Conservation (phyloP, 2,329 filamentous ascomycete species). For the Penicillium sp. region DNA sequence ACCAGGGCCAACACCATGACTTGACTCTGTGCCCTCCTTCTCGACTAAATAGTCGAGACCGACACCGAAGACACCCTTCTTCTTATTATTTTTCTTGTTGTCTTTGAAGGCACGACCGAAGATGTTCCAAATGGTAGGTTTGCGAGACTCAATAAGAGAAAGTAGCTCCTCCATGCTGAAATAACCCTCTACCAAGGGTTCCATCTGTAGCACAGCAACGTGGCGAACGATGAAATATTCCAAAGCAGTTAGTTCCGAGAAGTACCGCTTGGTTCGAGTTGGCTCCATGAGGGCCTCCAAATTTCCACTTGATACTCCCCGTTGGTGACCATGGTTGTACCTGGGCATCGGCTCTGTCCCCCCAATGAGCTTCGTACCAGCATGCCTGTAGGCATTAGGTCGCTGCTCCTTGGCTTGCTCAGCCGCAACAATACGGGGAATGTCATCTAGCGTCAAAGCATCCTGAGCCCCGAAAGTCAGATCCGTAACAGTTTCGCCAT, state of each 20-base stretch:
- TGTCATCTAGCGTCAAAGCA: conserved; percentile 90
- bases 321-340: conserved; percentile 67
- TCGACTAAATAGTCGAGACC: conserved; percentile 85
- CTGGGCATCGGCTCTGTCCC: conserved; percentile 60
- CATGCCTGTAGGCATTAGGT: conserved; percentile 73
- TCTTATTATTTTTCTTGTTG: conserved; percentile 67
- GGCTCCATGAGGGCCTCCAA: conserved; percentile 52
- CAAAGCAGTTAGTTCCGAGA: conserved; percentile 89
- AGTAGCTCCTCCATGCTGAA: conserved; percentile 94
- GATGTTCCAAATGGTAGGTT: conserved; percentile 96
- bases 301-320: conserved; percentile 60
- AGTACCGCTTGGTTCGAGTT: conserved; percentile 72
- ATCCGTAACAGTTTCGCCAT: conserved; percentile 69
- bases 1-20: conserved; percentile 89
- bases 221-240: conserved; percentile 98
- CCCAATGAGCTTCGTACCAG: conserved; percentile 66
- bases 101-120: conserved; percentile 95
- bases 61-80: conserved; percentile 92
- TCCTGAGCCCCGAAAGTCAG: conserved; percentile 88
- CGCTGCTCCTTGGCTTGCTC: conserved; percentile 91
- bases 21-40: conserved; percentile 93
- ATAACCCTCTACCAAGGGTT: conserved; percentile 81
- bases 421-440: conserved; percentile 90
- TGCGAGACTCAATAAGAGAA: conserved; percentile 86
- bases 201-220: conserved; percentile 90